Percentiles rank a stretch among this genome's conserved stretches.
phyloP scores from a whole-genome alignment of 164 flowering plant genomes.

The Platanus orientalis region DNA sequence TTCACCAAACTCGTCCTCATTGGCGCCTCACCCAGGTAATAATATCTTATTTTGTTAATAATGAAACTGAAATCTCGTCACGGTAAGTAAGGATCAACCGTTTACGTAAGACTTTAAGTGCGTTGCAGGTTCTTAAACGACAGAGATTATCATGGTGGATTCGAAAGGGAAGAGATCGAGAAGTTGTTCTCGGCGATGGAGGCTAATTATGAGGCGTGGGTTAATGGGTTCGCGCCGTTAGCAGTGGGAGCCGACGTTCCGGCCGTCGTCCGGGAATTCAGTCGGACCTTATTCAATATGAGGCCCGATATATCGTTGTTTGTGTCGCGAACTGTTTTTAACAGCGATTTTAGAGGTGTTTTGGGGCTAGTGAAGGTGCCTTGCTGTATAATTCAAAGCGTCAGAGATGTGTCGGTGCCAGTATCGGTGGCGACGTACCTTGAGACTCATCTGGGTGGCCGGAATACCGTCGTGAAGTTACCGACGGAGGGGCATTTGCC shows the following conservation, averaged over 20 bases:
- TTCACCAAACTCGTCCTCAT: slow-evolving; percentile 84
- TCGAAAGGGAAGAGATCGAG: slow-evolving; percentile 78
- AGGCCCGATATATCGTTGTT: slow-evolving; percentile 85
- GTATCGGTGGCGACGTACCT: slow-evolving; percentile 65
- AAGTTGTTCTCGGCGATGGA: slow-evolving; percentile 79
- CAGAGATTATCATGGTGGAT: slow-evolving; percentile 83
- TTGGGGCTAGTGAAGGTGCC: slow-evolving; percentile 77
- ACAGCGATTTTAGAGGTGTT: slow-evolving; percentile 62
- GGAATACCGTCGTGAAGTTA: slow-evolving; percentile 58
- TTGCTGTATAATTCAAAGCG: slow-evolving; percentile 78
- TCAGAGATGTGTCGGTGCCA: slow-evolving; percentile 77
- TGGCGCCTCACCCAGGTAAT: slow-evolving; percentile 90
- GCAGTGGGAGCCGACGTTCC: slow-evolving; percentile 98
- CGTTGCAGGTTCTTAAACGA: slow-evolving; percentile 67
- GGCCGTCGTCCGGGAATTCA: slow-evolving; percentile 82
- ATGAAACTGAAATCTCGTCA: not conserved
- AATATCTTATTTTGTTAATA: not conserved
- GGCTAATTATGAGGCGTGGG: slow-evolving; percentile 87
- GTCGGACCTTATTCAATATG: slow-evolving; percentile 94
- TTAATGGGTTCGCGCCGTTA: slow-evolving; percentile 80
- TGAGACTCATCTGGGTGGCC: slow-evolving; percentile 63
- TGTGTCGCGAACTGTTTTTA: slow-evolving; percentile 60
- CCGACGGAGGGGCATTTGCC: slow-evolving; percentile 87
- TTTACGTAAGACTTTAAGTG: not conserved
- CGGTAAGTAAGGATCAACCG: not conserved